phyloP scores from a whole-genome alignment of 805 yeast species.

The Metschnikowia sp. region DNA sequence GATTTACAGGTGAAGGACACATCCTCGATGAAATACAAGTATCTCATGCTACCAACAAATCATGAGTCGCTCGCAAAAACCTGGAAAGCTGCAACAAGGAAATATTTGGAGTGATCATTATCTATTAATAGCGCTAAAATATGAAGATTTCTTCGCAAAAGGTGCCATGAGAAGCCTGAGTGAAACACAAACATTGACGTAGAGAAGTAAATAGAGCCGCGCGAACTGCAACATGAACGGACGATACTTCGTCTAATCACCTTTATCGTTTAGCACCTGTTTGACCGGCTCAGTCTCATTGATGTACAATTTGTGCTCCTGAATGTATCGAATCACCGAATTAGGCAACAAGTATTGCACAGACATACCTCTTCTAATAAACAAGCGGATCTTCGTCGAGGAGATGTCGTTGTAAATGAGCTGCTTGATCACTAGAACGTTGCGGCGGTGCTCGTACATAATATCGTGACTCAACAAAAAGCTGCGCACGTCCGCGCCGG shows the following conservation, averaged over 20 bases:
- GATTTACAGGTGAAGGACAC: slow-evolving; percentile 14
- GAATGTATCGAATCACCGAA: slow-evolving; percentile 90
- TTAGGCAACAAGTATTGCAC: slow-evolving; percentile 94
- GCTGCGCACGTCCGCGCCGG: slow-evolving; percentile 93
- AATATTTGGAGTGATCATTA: neutral
- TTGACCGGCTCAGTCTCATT: slow-evolving; percentile 92
- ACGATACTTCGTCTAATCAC: slow-evolving; percentile 14
- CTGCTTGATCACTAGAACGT: slow-evolving; percentile 91
- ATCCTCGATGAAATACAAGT: slow-evolving; percentile 13
- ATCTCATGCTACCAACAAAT: slow-evolving; percentile 18
- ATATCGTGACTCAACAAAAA: slow-evolving; percentile 91
- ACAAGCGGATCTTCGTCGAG: slow-evolving; percentile 90
- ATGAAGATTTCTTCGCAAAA: neutral
- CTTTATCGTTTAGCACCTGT: slow-evolving; percentile 55
- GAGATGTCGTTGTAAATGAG: slow-evolving; percentile 93
- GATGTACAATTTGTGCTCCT: slow-evolving; percentile 82
- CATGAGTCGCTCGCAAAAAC: slow-evolving; percentile 6
- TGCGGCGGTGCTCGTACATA: slow-evolving; percentile 94
- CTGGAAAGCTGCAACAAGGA: slow-evolving; percentile 5
- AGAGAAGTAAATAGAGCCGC: neutral
- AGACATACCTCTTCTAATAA: slow-evolving; percentile 92
- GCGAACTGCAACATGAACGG: neutral
- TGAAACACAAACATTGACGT: too few relatives aligned
- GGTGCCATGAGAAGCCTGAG: neutral
- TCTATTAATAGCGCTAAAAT: slow-evolving; percentile 1